Percentiles rank a stretch among this genome's conserved stretches.
Evolutionary conservation across 352 stramenopile species (phyloP).

Genomic region (Globisporangium orthogonon): DNA sequence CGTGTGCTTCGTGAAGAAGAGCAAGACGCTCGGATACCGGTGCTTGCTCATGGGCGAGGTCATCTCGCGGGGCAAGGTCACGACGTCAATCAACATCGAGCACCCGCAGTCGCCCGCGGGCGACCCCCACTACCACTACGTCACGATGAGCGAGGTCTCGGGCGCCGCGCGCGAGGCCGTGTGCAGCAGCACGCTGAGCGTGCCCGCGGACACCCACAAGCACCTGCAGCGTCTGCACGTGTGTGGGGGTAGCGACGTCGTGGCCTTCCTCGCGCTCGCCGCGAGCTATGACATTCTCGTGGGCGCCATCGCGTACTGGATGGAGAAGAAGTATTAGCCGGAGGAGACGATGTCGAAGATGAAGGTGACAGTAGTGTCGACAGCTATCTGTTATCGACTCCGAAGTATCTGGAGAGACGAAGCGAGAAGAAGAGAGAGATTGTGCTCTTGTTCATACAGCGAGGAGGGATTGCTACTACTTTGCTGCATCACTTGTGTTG

Average conservation of each 20-base stretch:
- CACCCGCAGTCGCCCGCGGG: constrained; percentile 39
- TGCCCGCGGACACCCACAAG: constrained; percentile 59
- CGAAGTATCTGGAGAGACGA: background rate
- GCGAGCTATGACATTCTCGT: constrained; percentile 78
- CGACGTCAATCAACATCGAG: constrained; percentile 66
- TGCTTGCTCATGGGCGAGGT: constrained; percentile 79
- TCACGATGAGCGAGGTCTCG: constrained; percentile 76
- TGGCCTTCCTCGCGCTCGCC: constrained; percentile 62
- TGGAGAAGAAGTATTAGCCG: constrained; percentile 61
- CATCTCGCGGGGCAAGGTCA: constrained; percentile 74
- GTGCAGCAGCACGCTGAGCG: constrained; percentile 69
- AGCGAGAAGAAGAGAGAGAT: background rate
- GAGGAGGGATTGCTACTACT: constrained; percentile 4
- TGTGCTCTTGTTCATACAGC: background rate
- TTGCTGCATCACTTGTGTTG: too few species aligned
- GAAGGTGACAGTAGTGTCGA: too few species aligned
- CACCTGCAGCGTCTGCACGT: constrained; percentile 71
- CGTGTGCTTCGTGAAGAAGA: constrained; percentile 80
- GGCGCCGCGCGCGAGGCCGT: constrained; percentile 45
- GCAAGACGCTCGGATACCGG: constrained; percentile 54
- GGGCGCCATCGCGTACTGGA: constrained; percentile 61
- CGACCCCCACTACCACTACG: constrained; percentile 59
- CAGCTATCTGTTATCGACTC: background rate
- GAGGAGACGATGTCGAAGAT: too few species aligned
- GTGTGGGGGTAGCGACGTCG: constrained; percentile 64